Base-by-base conservation (phyloP, 148 eudicot genomes). In the Arctostaphylos glauca region DNA sequence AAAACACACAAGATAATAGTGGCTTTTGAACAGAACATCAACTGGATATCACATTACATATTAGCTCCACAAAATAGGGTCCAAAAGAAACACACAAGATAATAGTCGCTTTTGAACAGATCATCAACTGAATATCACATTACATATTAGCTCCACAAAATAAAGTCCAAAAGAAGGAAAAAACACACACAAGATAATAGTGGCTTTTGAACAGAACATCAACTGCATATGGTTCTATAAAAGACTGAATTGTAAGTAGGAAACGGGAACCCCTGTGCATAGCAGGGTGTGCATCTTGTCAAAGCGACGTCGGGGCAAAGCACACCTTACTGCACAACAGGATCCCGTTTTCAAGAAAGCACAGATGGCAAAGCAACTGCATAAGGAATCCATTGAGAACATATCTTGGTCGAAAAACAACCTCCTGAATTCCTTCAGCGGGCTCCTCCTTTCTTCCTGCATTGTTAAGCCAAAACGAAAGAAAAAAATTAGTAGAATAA, bases 401-500 rank as follows among this genome's bases (percentile, higher is more conserved):
- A 81, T 54, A 46, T 50, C 77, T 62, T 56, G 21, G 70, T 71
- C 15, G 83, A 19, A 38, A 60, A 60, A 74, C 70, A 53, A 60
- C 76, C 74, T 81, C 86, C 54, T 81, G 76, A 75, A 75, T 64
- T 75, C 77, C 80, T 75, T 67, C 81, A 2, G 52, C 21, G 50
- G 70, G 80, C 76, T 62, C 56, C 76, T 62, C 56, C 71, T 53
- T 53, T 25, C 41, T 46, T 73, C 53, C 80, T 60, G 77, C 47
- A 38, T 71, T 43, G 25, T 56, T 21, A 18, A 44, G n/a, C n/a
- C 56, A 14, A 74, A 23, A 38, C 38, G 55, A 68, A 56, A n/a
- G 12, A 0, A 43, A 13, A 59, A 13, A 3, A 10, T 62, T 2
- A 48, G 44, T 7, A 46, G 48, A 77, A 50, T 18, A 6, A 58